Percentiles rank a stretch among this genome's conserved stretches.
Evolutionary conservation across 495 filamentous ascomycete genomes (phyloP).

Genomic region (Trichoderma reesei): DNA sequence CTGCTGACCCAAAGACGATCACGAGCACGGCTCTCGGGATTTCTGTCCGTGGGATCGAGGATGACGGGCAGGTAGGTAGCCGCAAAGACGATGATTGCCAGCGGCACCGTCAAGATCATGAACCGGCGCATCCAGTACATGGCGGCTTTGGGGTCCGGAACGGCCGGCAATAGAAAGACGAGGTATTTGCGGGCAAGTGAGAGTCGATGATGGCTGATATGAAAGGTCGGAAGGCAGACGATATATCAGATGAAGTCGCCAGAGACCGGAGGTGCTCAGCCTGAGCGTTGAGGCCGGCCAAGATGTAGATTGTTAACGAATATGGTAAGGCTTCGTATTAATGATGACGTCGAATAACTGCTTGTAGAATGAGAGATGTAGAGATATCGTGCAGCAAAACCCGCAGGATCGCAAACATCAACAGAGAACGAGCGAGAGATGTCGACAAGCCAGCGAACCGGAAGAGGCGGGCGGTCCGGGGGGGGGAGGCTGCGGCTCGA

Average conservation of each 20-base stretch:
- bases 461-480: neutral
- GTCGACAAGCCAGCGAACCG: neutral
- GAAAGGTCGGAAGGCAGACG: neutral
- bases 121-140: slow-evolving; percentile 30
- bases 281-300: neutral
- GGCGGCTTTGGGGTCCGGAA: neutral
- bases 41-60: slow-evolving; percentile 35
- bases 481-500: neutral
- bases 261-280: neutral
- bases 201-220: neutral
- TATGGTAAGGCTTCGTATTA: neutral
- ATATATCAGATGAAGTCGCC: neutral
- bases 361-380: neutral
- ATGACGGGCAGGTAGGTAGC: slow-evolving; percentile 26
- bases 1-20: slow-evolving; percentile 62
- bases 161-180: neutral
- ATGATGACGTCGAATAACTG: neutral
- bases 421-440: neutral
- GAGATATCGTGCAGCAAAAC: neutral
- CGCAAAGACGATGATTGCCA: slow-evolving; percentile 26
- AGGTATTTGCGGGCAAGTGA: neutral
- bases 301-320: neutral
- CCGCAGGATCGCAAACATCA: neutral
- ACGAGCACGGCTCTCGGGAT: slow-evolving; percentile 39
- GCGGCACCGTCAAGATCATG: slow-evolving; percentile 20